Conservation (phyloP, 108 stramenopile species). For the Cyclostephanos tholiformis region DNA sequence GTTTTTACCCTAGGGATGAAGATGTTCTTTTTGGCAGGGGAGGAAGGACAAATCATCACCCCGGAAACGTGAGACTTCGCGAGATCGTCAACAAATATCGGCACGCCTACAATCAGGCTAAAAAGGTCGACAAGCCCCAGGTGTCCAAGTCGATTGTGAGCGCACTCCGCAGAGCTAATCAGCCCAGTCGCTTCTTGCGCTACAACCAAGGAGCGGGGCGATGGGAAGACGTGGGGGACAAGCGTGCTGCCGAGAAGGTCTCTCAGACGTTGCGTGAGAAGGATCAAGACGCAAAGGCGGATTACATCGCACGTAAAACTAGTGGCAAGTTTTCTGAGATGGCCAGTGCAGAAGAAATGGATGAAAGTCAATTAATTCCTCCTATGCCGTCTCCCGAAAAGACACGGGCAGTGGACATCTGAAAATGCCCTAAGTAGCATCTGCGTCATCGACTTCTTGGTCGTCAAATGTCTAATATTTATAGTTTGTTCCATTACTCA, state of each 20-base stretch:
- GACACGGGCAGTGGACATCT: too few species aligned
- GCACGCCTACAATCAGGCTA: slow-evolving; percentile 43
- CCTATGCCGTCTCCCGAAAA: too few species aligned
- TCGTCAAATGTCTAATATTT: neutral
- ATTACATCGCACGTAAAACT: neutral
- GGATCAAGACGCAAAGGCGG: slow-evolving; percentile 23
- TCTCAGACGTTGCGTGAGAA: slow-evolving; percentile 51
- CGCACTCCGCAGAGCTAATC: slow-evolving; percentile 43
- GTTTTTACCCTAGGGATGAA: slow-evolving; percentile 23
- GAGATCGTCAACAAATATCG: slow-evolving; percentile 60
- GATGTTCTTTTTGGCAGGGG: slow-evolving; percentile 70
- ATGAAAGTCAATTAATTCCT: neutral
- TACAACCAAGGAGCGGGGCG: slow-evolving; percentile 54
- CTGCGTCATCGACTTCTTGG: too few species aligned
- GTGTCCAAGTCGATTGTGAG: slow-evolving; percentile 74
- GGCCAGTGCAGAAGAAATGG: too few species aligned
- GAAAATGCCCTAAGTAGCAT: too few species aligned
- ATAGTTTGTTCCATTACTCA: too few species aligned
- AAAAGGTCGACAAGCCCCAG: slow-evolving; percentile 78
- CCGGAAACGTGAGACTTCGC: slow-evolving; percentile 83
- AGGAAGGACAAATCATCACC: slow-evolving; percentile 83
- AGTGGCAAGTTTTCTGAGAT: neutral
- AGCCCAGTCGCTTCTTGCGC: slow-evolving; percentile 70
- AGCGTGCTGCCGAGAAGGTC: slow-evolving; percentile 53
- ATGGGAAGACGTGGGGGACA: slow-evolving; percentile 85